Conservation (phyloP, 148 eudicot species). For the Limonium bicolor region DNA sequence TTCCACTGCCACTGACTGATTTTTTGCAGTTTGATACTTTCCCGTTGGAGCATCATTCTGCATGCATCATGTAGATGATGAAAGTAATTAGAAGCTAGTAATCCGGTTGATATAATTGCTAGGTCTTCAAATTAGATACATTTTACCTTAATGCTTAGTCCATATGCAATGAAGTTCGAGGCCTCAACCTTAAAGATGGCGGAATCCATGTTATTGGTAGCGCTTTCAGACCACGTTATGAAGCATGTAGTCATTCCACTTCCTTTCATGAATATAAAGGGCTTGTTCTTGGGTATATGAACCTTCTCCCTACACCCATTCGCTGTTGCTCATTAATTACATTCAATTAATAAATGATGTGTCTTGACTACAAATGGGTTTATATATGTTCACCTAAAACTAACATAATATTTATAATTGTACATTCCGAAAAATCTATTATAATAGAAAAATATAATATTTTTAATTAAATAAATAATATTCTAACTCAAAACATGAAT, state of each 20-base stretch:
- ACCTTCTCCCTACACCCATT: constrained; percentile 51
- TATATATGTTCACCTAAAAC: not conserved
- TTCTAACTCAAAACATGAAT: not conserved
- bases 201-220: constrained; percentile 37
- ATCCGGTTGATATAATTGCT: not conserved
- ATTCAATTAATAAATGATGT: not conserved
- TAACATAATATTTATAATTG: too few species aligned
- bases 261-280: constrained; percentile 69
- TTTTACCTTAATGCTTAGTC: constrained; percentile 68
- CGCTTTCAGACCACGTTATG: constrained; percentile 53
- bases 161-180: constrained; percentile 54
- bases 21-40: constrained; percentile 27
- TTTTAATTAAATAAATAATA: too few species aligned
- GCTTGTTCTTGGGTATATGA: constrained; percentile 38
- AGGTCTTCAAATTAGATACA: too few species aligned
- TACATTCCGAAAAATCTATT: too few species aligned
- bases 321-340: too few species aligned
- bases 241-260: constrained; percentile 45
- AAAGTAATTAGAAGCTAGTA: not conserved
- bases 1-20: constrained; percentile 72
- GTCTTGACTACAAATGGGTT: not conserved
- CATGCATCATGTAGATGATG: not conserved
- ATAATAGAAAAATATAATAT: too few species aligned
- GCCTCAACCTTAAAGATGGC: constrained; percentile 76
- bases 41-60: constrained; percentile 64